These are phyloP conservation scores for Testicularia cyperi DNA, from an alignment of 1,284 basidiomycete species.

Conservation along the genomic window DNA sequence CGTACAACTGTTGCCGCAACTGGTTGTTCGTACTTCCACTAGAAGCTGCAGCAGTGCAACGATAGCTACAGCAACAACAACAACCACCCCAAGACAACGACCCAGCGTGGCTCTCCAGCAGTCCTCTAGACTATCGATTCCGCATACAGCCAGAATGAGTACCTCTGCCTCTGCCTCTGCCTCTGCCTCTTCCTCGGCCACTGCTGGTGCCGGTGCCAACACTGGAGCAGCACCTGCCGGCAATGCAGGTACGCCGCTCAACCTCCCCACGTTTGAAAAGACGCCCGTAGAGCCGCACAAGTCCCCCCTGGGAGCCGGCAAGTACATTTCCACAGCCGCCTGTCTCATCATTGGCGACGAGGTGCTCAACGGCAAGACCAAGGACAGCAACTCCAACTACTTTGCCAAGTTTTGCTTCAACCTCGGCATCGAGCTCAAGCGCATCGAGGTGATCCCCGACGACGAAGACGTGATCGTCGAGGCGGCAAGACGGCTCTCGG, in stretches of 20 bases:
- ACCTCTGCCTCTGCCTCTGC: no score
- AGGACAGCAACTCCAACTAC: conserved; percentile 74
- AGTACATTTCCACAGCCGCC: conserved; percentile 42
- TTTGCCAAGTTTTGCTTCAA: conserved; percentile 61
- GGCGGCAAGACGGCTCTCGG: conserved; percentile 77
- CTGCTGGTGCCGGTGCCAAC: no score
- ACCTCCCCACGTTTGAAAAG: conserved; percentile 38
- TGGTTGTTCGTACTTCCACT: no score
- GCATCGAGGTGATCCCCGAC: conserved; percentile 88
- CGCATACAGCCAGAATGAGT: no score
- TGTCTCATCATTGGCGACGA: conserved; percentile 69
- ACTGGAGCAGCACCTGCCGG: neutral
- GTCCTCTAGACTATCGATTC: no score
- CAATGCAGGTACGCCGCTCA: no score
- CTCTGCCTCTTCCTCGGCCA: no score
- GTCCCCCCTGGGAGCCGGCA: conserved; percentile 26
- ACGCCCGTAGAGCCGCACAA: conserved; percentile 27
- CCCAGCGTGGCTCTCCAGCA: no score
- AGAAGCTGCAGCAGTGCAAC: no score
- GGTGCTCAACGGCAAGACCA: conserved; percentile 67
- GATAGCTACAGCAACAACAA: no score
- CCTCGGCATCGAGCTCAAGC: conserved; percentile 57
- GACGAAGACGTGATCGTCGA: conserved; percentile 85
- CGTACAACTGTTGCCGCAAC: no score
- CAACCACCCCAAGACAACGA: no score